phyloP scores from a whole-genome alignment of 306 rosid species.

The Cucumis melo region DNA sequence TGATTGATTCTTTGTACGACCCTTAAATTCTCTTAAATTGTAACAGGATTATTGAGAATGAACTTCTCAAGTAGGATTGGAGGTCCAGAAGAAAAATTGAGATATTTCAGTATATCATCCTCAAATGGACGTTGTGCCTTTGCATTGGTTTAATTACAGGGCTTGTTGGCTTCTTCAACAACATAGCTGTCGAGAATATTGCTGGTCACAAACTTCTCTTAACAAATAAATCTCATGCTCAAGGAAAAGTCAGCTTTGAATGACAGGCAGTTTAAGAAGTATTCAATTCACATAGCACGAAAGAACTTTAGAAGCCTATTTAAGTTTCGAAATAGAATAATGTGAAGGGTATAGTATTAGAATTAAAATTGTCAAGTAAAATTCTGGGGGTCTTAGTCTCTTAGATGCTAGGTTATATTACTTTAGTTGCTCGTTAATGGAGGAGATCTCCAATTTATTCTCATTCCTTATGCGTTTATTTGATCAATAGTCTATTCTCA shows the following conservation, averaged over 20 bases:
- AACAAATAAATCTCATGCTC: slow-evolving; percentile 47
- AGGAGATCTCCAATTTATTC: not conserved
- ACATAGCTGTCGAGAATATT: slow-evolving; percentile 66
- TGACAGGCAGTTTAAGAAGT: not conserved
- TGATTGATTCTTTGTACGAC: not conserved
- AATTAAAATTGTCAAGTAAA: not conserved
- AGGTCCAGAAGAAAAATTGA: slow-evolving; percentile 41
- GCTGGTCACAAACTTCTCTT: slow-evolving; percentile 59
- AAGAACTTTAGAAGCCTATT: not conserved
- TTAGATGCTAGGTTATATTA: not conserved
- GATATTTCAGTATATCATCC: slow-evolving; percentile 39
- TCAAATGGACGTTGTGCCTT: slow-evolving; percentile 66
- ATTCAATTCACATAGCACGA: not conserved
- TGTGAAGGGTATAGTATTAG: not conserved
- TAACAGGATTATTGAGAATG: slow-evolving; percentile 71
- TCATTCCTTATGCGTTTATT: not conserved
- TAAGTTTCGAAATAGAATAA: not conserved
- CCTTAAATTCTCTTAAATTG: slow-evolving; percentile 10
- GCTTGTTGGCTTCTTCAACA: slow-evolving; percentile 56
- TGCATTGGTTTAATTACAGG: slow-evolving; percentile 60
- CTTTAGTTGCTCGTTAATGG: not conserved
- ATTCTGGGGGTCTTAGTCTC: not conserved
- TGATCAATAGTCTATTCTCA: not conserved
- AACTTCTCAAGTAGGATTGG: slow-evolving; percentile 67
- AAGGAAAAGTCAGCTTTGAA: slow-evolving; percentile 26